These are phyloP conservation scores for Aquilaria agallochum DNA, from an alignment of 441 rosid species.

Conservation along the genomic window DNA sequence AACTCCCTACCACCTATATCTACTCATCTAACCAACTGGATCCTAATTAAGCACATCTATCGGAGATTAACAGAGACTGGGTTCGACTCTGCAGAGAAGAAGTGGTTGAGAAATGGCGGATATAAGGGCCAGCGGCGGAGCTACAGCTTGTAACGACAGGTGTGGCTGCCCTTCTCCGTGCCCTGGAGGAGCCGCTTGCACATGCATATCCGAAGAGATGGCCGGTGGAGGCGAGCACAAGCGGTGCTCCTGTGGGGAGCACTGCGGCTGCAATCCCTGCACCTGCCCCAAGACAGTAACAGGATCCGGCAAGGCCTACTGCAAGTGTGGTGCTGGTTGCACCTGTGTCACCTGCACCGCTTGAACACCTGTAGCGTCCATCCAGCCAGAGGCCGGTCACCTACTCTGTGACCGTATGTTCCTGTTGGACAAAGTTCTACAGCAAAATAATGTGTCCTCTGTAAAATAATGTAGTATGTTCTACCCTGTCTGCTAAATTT, in stretches of 20 bases:
- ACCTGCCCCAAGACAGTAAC: conserved; percentile 23
- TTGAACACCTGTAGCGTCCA: conserved; percentile 4
- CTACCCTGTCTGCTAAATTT: too few species aligned
- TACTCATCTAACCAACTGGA: neutral
- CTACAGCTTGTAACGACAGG: conserved; percentile 33
- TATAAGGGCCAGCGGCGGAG: conserved; percentile 13
- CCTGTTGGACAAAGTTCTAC: too few species aligned
- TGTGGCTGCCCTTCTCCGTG: conserved; percentile 66
- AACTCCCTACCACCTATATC: too few species aligned
- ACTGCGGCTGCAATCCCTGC: conserved; percentile 73
- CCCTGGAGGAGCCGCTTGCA: conserved; percentile 46
- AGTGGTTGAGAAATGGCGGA: conserved; percentile 32
- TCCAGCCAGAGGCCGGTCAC: too few species aligned
- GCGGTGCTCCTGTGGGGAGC: conserved; percentile 55
- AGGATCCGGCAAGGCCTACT: conserved; percentile 28
- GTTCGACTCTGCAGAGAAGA: neutral
- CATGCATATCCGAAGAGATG: conserved; percentile 25
- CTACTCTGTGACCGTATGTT: neutral
- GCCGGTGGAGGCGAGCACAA: conserved; percentile 28
- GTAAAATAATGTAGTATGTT: too few species aligned
- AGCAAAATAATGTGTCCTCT: too few species aligned
- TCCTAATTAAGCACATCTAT: conserved; percentile 2
- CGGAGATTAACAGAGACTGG: neutral
- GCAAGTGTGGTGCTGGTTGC: conserved; percentile 53
- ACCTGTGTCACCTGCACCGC: conserved; percentile 35